Evolutionary conservation across 768 basidiomycete genomes (phyloP), one percentile per base, ranked within the genome.

Genomic region (Boletus rex-veris): DNA sequence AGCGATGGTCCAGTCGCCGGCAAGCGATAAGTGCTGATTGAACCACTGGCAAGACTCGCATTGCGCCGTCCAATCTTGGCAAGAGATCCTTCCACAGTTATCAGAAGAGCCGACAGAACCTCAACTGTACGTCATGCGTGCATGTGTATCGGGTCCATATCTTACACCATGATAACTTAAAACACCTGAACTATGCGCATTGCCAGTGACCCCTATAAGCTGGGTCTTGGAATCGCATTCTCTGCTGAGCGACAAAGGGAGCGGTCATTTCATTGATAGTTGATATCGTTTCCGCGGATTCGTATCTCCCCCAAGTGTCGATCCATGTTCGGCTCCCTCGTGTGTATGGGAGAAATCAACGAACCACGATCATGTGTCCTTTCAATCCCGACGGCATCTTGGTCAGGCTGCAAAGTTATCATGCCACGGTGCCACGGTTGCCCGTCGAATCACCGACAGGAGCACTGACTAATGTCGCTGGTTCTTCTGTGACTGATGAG

Each of bases 121-220:
- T 45, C 18, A 0, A 45, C 2, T 41, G 53, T 66, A 64, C 64
- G 64, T 61, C 55, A 64, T 42, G 44, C 9, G 42, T 35, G 16
- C 21, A 39, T 44, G 16, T 14, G 35, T 5, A 9, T 11, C 19
- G 14, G 39, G 26, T 38, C 31, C 33, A 35, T 35, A 35, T 12
- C 40, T 42, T 39, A 41, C 28, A 54, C 16, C 33, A 11, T 26
- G 28, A 52, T 51, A 37, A 42, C 41, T 49, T 24, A 26, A 31
- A 30, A 33, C 16, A 26, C 15, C 38, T 26, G 14, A 24, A 31
- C 4, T 31, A 50, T 8, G 28, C 2, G 7, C 28, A 28, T 28
- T 50, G 10, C 15, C 31, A 5, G 33, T 6, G 33, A 11, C 11
- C 33, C 14, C 14, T 10, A 35, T 35, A n/a, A n/a, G 11, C 14